These are phyloP conservation scores for Podaxis sp. DNA, from an alignment of 768 basidiomycete genomes.

Conservation along the genomic window DNA sequence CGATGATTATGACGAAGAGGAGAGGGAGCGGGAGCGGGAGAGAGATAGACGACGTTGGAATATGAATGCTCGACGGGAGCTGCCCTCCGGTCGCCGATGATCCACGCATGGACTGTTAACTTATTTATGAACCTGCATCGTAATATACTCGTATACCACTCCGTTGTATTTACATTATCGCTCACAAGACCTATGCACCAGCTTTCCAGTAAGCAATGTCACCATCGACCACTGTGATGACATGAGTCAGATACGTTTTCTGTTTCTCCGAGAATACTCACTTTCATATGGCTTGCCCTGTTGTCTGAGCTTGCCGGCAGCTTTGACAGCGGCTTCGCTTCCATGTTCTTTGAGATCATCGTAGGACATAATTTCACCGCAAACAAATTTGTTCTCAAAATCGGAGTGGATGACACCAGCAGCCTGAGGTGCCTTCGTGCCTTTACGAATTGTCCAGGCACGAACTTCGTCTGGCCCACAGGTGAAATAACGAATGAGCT, in stretches of 20 bases:
- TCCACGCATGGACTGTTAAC: constrained; percentile 10
- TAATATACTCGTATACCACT: constrained; percentile 12
- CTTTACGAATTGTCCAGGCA: constrained; percentile 95
- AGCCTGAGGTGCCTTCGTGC: constrained; percentile 94
- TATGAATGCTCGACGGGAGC: constrained; percentile 40
- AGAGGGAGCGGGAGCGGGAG: constrained; percentile 27
- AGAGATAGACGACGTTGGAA: constrained; percentile 53
- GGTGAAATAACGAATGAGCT: constrained; percentile 96
- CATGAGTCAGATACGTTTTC: neutral
- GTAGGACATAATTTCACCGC: constrained; percentile 95
- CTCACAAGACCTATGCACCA: constrained; percentile 33
- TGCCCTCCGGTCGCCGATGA: constrained; percentile 19
- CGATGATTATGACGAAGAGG: constrained; percentile 22
- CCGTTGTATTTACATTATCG: neutral
- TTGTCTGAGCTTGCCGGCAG: constrained; percentile 91
- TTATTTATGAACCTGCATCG: constrained; percentile 10
- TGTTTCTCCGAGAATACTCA: constrained; percentile 35
- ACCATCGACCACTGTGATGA: constrained; percentile 70
- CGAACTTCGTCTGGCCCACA: constrained; percentile 96
- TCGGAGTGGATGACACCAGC: constrained; percentile 99
- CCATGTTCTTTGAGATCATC: constrained; percentile 90
- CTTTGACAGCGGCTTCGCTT: constrained; percentile 89
- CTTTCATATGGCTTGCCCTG: constrained; percentile 98
- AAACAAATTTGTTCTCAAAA: constrained; percentile 98
- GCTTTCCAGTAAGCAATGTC: constrained; percentile 94